Conservation (phyloP, 352 stramenopile genomes). For the Pythium periplocum region DNA sequence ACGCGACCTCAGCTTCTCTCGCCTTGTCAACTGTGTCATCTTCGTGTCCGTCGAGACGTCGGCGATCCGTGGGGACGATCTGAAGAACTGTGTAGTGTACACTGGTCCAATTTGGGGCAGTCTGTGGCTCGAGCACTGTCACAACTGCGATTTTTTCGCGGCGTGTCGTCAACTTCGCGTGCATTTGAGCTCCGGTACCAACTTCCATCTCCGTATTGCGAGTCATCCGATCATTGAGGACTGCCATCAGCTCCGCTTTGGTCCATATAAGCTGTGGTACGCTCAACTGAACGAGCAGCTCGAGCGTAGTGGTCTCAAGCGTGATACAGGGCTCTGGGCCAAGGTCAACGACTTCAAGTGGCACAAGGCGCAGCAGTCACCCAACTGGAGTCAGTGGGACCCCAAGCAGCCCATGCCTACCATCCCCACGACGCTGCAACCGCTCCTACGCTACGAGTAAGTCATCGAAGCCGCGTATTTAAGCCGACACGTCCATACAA, state of each 20-base stretch:
- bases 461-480: background rate
- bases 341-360: conserved; percentile 93
- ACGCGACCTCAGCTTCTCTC: conserved; percentile 69
- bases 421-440: conserved; percentile 29
- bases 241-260: conserved; percentile 80
- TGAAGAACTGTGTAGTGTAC: conserved; percentile 74
- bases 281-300: conserved; percentile 56
- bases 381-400: conserved; percentile 75
- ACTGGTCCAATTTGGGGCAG: conserved; percentile 76
- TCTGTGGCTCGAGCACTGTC: conserved; percentile 80
- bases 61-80: conserved; percentile 58
- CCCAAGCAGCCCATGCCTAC: conserved; percentile 34
- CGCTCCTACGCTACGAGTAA: conserved; percentile 34
- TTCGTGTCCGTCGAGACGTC: conserved; percentile 64
- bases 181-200: conserved; percentile 58
- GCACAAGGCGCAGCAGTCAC: conserved; percentile 81
- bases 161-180: conserved; percentile 85
- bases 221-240: conserved; percentile 91
- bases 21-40: conserved; percentile 67
- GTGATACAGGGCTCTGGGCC: conserved; percentile 67
- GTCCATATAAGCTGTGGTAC: conserved; percentile 67
- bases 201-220: conserved; percentile 75
- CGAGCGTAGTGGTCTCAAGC: conserved; percentile 37
- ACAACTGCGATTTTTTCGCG: conserved; percentile 72
- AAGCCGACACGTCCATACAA: conserved; percentile 1